Conservation (phyloP, 2,329 filamentous ascomycete species). For the Pseudogymnoascus sp. region DNA sequence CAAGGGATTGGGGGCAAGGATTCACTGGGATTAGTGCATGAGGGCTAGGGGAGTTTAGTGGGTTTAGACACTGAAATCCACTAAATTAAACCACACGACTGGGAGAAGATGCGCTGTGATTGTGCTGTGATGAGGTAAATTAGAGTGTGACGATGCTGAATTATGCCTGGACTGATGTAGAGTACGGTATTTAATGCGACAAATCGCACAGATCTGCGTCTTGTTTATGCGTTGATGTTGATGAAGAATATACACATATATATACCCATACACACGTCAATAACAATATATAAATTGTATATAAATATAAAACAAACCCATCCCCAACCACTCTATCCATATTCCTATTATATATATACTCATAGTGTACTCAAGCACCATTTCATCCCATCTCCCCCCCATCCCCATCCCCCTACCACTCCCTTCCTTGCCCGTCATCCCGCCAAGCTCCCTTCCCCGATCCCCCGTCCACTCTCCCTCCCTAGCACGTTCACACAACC, state of each 20-base stretch:
- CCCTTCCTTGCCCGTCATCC: not conserved
- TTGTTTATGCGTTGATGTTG: not conserved
- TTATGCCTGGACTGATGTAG: not conserved
- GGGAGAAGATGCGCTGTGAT: not conserved
- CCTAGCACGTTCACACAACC: not conserved
- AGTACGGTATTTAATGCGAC: not conserved
- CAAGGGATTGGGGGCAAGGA: not conserved
- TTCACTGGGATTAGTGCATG: not conserved
- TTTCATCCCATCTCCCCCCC: not conserved
- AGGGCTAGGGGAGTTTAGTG: too few species aligned
- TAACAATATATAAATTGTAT: too few species aligned
- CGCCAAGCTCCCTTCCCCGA: not conserved
- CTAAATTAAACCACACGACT: not conserved
- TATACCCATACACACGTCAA: too few species aligned
- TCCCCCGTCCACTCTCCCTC: too few species aligned
- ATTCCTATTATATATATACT: not conserved
- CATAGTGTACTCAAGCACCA: too few species aligned
- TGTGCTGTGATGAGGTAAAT: not conserved
- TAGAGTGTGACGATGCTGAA: not conserved
- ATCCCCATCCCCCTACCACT: too few species aligned
- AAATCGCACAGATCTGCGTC: not conserved
- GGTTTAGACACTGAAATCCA: not conserved
- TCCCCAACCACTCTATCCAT: not conserved
- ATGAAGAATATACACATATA: not conserved
- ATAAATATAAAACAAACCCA: not conserved